Evolutionary conservation across 2,329 filamentous ascomycete genomes (phyloP).

Genomic region (Verticillium albo-atrum): DNA sequence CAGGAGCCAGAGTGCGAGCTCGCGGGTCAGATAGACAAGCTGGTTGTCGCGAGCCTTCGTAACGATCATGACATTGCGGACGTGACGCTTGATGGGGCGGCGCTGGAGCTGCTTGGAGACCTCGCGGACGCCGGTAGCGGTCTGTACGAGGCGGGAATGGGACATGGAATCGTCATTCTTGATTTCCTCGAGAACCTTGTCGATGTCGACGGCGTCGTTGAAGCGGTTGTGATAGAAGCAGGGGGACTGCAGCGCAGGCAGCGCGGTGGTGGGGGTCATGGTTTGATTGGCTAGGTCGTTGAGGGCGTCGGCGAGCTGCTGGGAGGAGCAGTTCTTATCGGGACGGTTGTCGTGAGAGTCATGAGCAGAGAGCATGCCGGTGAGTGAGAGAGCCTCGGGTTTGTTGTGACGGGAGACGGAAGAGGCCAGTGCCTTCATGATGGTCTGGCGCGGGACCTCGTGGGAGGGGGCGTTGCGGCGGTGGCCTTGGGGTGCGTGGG

Average conservation of each 20-base stretch:
- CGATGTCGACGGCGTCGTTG: constrained; percentile 91
- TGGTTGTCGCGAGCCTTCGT: constrained; percentile 96
- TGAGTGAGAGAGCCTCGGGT: constrained; percentile 58
- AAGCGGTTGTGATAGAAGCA: constrained; percentile 98
- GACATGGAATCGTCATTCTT: constrained; percentile 84
- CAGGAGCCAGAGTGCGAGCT: constrained; percentile 84
- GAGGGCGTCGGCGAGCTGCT: constrained; percentile 60
- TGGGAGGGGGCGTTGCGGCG: constrained; percentile 51
- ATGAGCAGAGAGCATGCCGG: constrained; percentile 52
- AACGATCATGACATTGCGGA: constrained; percentile 95
- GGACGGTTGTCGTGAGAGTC: constrained; percentile 29
- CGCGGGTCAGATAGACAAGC: constrained; percentile 81
- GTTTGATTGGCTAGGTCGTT: constrained; percentile 44
- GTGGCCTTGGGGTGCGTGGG: constrained; percentile 20
- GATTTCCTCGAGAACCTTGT: constrained; percentile 93
- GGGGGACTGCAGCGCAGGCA: constrained; percentile 77
- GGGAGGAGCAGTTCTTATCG: constrained; percentile 44
- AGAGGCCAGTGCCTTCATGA: constrained; percentile 70
- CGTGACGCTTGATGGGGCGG: constrained; percentile 84
- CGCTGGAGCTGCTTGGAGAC: constrained; percentile 94
- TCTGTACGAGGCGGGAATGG: constrained; percentile 91
- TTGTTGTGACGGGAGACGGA: constrained; percentile 59
- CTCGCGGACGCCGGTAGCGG: constrained; percentile 89
- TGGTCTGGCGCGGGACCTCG: constrained; percentile 74
- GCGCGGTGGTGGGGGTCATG: constrained; percentile 41